Percentiles rank a stretch among this genome's conserved stretches.
phyloP scores from a whole-genome alignment of 2,329 filamentous ascomycete genomes.

The Pseudocercospora macadamiae region DNA sequence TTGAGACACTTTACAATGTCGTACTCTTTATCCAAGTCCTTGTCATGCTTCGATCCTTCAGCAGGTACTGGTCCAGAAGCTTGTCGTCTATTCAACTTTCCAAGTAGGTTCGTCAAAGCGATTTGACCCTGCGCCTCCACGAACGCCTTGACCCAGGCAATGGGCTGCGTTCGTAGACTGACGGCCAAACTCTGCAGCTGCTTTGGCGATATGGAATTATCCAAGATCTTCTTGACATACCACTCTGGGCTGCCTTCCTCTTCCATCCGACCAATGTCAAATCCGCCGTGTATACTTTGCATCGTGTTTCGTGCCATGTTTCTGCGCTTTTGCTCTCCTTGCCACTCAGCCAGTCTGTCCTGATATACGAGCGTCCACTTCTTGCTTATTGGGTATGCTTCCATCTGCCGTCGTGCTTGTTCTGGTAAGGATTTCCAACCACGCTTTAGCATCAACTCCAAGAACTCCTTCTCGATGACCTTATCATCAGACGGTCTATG shows the following conservation, averaged over 20 bases:
- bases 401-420: constrained; percentile 92
- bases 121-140: constrained; percentile 97
- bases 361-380: constrained; percentile 98
- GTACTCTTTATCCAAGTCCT: constrained; percentile 87
- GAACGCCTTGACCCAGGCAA: constrained; percentile 94
- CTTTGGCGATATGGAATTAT: constrained; percentile 89
- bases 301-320: constrained; percentile 69
- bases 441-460: constrained; percentile 93
- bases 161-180: constrained; percentile 92
- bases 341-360: constrained; percentile 88
- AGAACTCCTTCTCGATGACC: constrained; percentile 86
- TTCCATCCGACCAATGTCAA: constrained; percentile 75
- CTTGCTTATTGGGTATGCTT: constrained; percentile 89
- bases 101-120: constrained; percentile 87
- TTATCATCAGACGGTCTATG: constrained; percentile 77
- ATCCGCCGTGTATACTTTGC: constrained; percentile 62
- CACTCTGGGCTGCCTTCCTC: constrained; percentile 97
- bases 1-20: constrained; percentile 98
- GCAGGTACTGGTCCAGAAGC: constrained; percentile 71
- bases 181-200: constrained; percentile 91
- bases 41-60: constrained; percentile 65
- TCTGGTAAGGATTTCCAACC: constrained; percentile 97
- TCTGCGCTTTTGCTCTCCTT: constrained; percentile 89
- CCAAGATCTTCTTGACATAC: constrained; percentile 97
- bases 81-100: constrained; percentile 90